Evolutionary conservation across 176 grass and related monocot genomes (phyloP), one percentile per base, ranked within the genome.

Genomic region (Urochloa ruziziensis): DNA sequence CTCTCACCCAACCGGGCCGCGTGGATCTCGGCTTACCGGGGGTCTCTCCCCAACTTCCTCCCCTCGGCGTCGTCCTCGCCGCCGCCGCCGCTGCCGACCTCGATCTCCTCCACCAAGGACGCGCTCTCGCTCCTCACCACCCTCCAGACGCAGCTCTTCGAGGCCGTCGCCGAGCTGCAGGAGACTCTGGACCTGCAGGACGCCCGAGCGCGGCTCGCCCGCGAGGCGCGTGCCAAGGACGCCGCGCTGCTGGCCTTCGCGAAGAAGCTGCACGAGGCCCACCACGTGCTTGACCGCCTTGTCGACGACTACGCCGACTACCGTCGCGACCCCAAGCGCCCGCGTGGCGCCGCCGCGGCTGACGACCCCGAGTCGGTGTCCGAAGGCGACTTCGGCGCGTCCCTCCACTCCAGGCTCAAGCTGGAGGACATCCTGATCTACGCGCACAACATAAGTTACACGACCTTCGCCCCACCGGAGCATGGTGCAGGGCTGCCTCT

Each of bases 391-490:
- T 94, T 83, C 35, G 69, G 85, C 32, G 61, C 70, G 9, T 94
- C 92, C 6, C 90, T 97, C 21, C 90, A 93, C 79, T 97, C 96
- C 34, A 86, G 82, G 7, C 73, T 96, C 47, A 90, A 99, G 43
- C 68, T 99, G 40, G 77, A 99, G 3, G 93, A 99, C 60, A 74
- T 99, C 23, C 77, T 99, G 39, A 52, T 91, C 21, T 99, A 94
- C 61, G 96, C 96, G 6, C 91, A 96, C 54, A 88, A 88, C 67
- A 92, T 99, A 76, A 99, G 96, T 84, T 99, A 94, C 80, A 94
- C 96, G 7, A 96, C 96, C 21, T 99, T 99, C 75, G 96, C 96
- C 2, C 96, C 96, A 3, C 96, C 96, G 7, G 96, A 99, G 85
- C 96, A 99, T 19, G 93, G 93, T n/a, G 93, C 93, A 12, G 96